phyloP scores from a whole-genome alignment of 1,139 yeast species.

The Zygoascus sp. region DNA sequence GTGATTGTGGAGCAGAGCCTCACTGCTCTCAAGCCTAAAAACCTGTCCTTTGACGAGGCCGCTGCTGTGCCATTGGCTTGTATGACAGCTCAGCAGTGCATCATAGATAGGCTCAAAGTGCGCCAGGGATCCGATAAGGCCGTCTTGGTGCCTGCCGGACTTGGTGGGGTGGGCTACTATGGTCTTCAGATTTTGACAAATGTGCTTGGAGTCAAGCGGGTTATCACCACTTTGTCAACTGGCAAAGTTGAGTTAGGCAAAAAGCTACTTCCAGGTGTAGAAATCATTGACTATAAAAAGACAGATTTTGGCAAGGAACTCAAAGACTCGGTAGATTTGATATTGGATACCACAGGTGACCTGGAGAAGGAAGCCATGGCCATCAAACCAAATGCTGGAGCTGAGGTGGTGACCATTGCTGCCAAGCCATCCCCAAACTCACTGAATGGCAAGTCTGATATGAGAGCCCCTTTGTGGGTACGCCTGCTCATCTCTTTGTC shows the following conservation, averaged over 20 bases:
- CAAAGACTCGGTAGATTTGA: slow-evolving; percentile 9
- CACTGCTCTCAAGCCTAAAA: slow-evolving; percentile 10
- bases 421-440: slow-evolving; percentile 13
- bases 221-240: slow-evolving; percentile 16
- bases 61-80: slow-evolving; percentile 16
- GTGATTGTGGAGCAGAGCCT: neutral
- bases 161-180: slow-evolving; percentile 8
- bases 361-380: slow-evolving; percentile 11
- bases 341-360: slow-evolving; percentile 16
- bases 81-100: slow-evolving; percentile 28
- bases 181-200: slow-evolving; percentile 14
- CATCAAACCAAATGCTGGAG: slow-evolving; percentile 4
- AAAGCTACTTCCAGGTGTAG: slow-evolving; percentile 13
- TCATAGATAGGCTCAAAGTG: slow-evolving; percentile 43
- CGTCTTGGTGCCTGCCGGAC: slow-evolving; percentile 5
- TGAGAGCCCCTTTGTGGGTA: too few species aligned
- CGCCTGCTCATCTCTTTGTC: neutral
- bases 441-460: too few species aligned
- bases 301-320: slow-evolving; percentile 12
- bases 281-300: slow-evolving; percentile 14
- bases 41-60: slow-evolving; percentile 33
- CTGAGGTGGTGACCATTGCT: slow-evolving; percentile 11
- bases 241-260: slow-evolving; percentile 12
- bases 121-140: neutral
- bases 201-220: slow-evolving; percentile 12